Evolutionary conservation across 1,284 basidiomycete genomes (phyloP).

Genomic region (Ceratorhiza oryzae-sativae): DNA sequence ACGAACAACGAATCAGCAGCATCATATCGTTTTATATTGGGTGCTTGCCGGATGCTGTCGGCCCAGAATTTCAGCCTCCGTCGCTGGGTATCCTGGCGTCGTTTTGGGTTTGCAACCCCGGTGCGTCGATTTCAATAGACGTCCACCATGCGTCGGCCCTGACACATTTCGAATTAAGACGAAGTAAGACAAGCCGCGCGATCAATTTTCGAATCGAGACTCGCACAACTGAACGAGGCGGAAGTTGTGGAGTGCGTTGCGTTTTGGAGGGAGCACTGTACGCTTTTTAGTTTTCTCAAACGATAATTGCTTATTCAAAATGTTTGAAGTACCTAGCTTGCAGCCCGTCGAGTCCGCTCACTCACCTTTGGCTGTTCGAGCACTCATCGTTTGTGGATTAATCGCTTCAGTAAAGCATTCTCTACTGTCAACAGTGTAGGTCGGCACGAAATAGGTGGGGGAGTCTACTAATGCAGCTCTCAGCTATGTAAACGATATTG

Average conservation of each 20-base stretch:
- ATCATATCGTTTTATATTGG: constrained; percentile 80
- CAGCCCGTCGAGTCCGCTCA: constrained; percentile 62
- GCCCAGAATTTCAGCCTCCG: constrained; percentile 66
- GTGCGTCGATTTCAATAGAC: constrained; percentile 54
- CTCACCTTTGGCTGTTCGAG: constrained; percentile 64
- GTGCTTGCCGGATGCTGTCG: constrained; percentile 67
- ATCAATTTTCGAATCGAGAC: constrained; percentile 74
- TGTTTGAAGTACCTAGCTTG: constrained; percentile 70
- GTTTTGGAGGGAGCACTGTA: constrained; percentile 72
- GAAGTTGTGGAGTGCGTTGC: constrained; percentile 68
- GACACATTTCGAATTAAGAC: constrained; percentile 50
- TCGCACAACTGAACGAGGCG: constrained; percentile 70
- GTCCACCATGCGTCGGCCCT: background rate
- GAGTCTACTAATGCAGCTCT: background rate
- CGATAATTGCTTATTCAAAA: background rate
- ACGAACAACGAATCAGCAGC: constrained; percentile 68
- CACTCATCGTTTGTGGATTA: constrained; percentile 82
- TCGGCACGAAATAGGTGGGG: constrained; percentile 25
- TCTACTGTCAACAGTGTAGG: constrained; percentile 73
- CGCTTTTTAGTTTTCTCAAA: constrained; percentile 46
- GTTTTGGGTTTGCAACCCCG: constrained; percentile 75
- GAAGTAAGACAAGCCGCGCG: constrained; percentile 79
- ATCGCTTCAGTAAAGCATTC: constrained; percentile 84
- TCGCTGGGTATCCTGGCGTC: constrained; percentile 74
- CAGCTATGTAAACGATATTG: constrained; percentile 82